Conservation (phyloP, 306 rosid genomes). For the Albizia julibrissin region DNA sequence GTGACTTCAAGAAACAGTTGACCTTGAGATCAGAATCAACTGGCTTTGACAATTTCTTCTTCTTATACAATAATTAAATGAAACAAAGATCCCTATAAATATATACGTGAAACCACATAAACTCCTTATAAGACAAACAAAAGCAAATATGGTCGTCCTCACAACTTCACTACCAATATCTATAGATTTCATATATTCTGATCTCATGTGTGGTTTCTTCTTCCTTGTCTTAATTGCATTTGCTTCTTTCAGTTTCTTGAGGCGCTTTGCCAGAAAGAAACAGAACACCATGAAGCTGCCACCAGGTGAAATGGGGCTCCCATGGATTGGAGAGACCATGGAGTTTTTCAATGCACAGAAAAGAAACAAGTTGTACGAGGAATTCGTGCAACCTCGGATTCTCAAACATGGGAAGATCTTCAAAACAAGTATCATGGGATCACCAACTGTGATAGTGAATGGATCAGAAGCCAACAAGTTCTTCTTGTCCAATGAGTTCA, state of each 20-base stretch:
- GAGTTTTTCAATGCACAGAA: conserved; percentile 71
- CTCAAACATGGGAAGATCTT: conserved; percentile 62
- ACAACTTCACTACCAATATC: conserved; percentile 28
- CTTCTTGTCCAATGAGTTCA: conserved; percentile 75
- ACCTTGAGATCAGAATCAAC: conserved; percentile 30
- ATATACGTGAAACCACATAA: conserved; percentile 3
- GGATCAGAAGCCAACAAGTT: conserved; percentile 79
- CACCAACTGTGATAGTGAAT: conserved; percentile 74
- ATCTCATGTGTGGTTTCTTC: conserved; percentile 34
- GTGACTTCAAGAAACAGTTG: conserved; percentile 42
- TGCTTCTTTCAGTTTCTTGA: conserved; percentile 35
- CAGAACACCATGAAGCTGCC: conserved; percentile 39
- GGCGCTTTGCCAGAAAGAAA: conserved; percentile 35
- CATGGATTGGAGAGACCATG: conserved; percentile 85
- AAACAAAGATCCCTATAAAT: conserved; percentile 35
- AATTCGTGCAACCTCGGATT: conserved; percentile 57
- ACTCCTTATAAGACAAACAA: conserved; percentile 20
- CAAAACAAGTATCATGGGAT: conserved; percentile 82
- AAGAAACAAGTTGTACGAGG: conserved; percentile 59
- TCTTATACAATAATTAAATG: neutral
- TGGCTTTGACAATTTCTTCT: conserved; percentile 30
- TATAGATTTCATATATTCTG: conserved; percentile 17
- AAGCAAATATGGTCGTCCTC: neutral
- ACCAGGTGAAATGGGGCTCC: conserved; percentile 78
- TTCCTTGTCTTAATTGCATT: conserved; percentile 42